Conservation (phyloP, 805 yeast genomes). For the Myxozyma neotropica region DNA sequence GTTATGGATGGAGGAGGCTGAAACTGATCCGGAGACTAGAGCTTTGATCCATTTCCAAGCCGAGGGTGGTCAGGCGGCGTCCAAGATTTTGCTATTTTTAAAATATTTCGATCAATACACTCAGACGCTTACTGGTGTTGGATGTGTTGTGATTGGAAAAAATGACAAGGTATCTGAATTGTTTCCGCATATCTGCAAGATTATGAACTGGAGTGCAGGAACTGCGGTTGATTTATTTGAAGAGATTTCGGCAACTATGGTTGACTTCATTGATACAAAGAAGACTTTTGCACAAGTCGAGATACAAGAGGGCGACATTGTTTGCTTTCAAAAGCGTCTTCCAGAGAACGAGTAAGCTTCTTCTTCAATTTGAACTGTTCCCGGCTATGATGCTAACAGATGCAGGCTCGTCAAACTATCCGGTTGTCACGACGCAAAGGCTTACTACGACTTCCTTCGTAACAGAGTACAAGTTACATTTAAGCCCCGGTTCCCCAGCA, state of each 20-base stretch:
- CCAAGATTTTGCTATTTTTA: slow-evolving; percentile 44
- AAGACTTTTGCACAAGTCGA: slow-evolving; percentile 41
- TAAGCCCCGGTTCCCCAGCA: slow-evolving; percentile 34
- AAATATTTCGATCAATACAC: slow-evolving; percentile 65
- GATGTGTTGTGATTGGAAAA: slow-evolving; percentile 57
- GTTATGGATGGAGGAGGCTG: slow-evolving; percentile 66
- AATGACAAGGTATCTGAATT: slow-evolving; percentile 49
- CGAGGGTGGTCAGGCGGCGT: slow-evolving; percentile 20
- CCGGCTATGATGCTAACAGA: neutral
- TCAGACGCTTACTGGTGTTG: slow-evolving; percentile 64
- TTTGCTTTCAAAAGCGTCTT: slow-evolving; percentile 40
- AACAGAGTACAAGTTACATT: slow-evolving; percentile 40
- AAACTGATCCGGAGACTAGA: slow-evolving; percentile 30
- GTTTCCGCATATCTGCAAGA: slow-evolving; percentile 32
- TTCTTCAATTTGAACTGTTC: neutral
- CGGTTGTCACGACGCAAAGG: slow-evolving; percentile 21
- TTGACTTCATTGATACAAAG: slow-evolving; percentile 39
- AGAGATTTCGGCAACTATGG: slow-evolving; percentile 44
- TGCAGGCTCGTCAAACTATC: neutral
- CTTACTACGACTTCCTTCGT: slow-evolving; percentile 42
- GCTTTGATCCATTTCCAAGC: slow-evolving; percentile 29
- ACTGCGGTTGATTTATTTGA: slow-evolving; percentile 39
- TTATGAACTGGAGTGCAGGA: slow-evolving; percentile 40
- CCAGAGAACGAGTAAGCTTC: slow-evolving; percentile 32
- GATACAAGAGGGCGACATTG: slow-evolving; percentile 44